phyloP scores from a whole-genome alignment of 176 grass and related monocot genomes.

The Leersia perrieri region DNA sequence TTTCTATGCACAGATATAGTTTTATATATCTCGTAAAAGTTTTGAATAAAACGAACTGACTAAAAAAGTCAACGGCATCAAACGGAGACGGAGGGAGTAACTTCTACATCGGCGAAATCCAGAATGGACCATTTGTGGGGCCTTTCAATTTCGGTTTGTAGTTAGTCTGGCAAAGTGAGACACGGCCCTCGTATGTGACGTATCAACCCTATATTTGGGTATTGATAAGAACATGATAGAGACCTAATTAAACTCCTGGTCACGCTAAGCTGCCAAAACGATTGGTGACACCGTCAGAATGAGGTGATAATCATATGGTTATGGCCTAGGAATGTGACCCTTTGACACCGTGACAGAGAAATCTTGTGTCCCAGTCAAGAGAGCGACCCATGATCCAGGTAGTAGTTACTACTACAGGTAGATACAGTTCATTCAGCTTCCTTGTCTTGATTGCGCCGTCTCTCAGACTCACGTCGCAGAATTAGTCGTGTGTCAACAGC shows the following conservation, averaged over 20 bases:
- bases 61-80: too few relatives aligned
- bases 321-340: neutral
- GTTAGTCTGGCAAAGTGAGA: neutral
- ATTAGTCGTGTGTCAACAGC: neutral
- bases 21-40: too few relatives aligned
- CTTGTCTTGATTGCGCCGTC: neutral
- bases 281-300: neutral
- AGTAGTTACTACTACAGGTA: neutral
- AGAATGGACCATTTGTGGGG: neutral
- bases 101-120: neutral
- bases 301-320: neutral
- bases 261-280: neutral
- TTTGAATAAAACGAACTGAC: too few relatives aligned
- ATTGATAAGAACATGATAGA: neutral
- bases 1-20: too few relatives aligned
- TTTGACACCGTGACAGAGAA: neutral
- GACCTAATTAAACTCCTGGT: neutral
- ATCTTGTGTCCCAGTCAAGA: neutral
- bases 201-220: neutral
- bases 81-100: too few relatives aligned
- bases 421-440: neutral
- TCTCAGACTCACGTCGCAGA: neutral
- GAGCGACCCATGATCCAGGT: neutral
- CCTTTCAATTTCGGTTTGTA: neutral
- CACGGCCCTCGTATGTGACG: neutral